Evolutionary conservation across 345 rosid genomes (phyloP).

Genomic region (Hypericum androsaemum): DNA sequence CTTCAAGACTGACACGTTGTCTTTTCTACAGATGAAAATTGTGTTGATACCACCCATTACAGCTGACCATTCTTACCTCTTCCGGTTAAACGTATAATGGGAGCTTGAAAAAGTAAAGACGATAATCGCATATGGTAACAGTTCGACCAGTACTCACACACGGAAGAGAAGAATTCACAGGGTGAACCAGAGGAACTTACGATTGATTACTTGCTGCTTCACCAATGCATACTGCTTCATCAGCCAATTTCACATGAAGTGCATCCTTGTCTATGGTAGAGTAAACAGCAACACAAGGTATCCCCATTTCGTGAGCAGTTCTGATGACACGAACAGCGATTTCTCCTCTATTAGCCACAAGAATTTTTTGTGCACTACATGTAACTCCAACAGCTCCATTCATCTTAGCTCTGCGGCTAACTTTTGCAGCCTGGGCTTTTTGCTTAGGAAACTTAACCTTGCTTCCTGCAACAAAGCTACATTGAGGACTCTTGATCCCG

Average conservation of each 20-base stretch:
- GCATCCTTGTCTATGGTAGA: conserved; percentile 95
- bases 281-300: conserved; percentile 96
- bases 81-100: too few relatives aligned
- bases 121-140: too few relatives aligned
- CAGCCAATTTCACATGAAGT: conserved; percentile 89
- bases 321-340: conserved; percentile 92
- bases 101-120: too few relatives aligned
- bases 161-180: too few relatives aligned
- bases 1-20: too few relatives aligned
- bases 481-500: conserved; percentile 48
- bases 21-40: too few relatives aligned
- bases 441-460: conserved; percentile 46
- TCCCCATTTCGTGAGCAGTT: conserved; percentile 94
- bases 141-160: too few relatives aligned
- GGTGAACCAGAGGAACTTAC: conserved; percentile 31
- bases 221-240: conserved; percentile 92
- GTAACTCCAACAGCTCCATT: conserved; percentile 44
- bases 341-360: conserved; percentile 94
- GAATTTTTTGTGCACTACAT: conserved; percentile 68
- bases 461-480: conserved; percentile 49
- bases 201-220: conserved; percentile 99
- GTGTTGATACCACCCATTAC: too few relatives aligned
- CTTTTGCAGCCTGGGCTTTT: conserved; percentile 24
- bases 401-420: conserved; percentile 26
- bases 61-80: too few relatives aligned